Evolutionary conservation across 2,329 filamentous ascomycete genomes (phyloP), one percentile per base, ranked within the genome.

Genomic region (Ampelomyces quisqualis): DNA sequence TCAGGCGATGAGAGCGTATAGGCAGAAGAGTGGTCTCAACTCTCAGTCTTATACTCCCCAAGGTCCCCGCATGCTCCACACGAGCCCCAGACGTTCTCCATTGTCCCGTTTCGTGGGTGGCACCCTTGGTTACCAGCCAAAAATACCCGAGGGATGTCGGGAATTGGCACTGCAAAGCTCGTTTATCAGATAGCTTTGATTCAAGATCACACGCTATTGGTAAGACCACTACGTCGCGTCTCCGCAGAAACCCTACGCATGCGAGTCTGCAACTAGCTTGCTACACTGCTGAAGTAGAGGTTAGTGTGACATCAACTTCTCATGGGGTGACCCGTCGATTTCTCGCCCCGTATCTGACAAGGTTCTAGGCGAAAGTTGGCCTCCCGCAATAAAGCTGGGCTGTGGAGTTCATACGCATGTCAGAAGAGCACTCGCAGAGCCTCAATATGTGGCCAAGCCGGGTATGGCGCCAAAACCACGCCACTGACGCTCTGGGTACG

Each of bases 361-460:
- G 36, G 28, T 11, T 24, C 36, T 32, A 7, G 13, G 15, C 20
- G 14, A 14, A n/a, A 8, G 21, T 14, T 17, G 14, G 21, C 9
- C 11, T 3, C 26, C 7, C 15, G 21, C n/a, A 11, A 14, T 24
- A 14, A 26, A 10, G 13, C 21, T 31, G 19, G 11, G 17, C 3
- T 31, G 15, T 38, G 28, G 27, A 17, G 7, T 15, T 11, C 3
- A 9, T 5, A 17, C 10, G 27, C n/a, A n/a, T 4, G 17, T 18
- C 21, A n/a, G 26, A 17, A 13, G 21, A 32, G 9, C 19, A 5
- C 18, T 24, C 11, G 19, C 19, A 18, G 17, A 31, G 36, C 13
- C 28, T 23, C 21, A 19, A 31, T 6, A n/a, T 31, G 20, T 11
- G 10, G 32, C 36, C 36, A 38, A 38, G 36, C 36, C 27, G 36